These are phyloP conservation scores for Rhododendron vialii DNA, from an alignment of 148 eudicot species.

Conservation along the genomic window DNA sequence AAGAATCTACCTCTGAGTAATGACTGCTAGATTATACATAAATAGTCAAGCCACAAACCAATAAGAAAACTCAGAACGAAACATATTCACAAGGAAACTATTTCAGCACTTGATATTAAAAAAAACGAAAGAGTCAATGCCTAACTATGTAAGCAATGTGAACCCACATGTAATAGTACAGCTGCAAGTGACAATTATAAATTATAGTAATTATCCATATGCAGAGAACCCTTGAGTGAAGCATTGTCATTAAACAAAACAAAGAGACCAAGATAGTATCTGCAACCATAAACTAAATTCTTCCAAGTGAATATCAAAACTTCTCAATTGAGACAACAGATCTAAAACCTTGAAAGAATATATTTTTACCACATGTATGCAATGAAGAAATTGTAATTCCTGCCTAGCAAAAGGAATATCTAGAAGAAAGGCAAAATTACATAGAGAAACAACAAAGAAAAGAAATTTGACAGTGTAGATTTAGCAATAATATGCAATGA, in stretches of 20 bases:
- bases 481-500: not conserved
- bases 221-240: not conserved
- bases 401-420: not conserved
- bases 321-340: not conserved
- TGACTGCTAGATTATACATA: conserved; percentile 47
- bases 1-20: conserved; percentile 96
- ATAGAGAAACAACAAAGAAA: not conserved
- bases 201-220: not conserved
- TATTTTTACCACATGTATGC: not conserved
- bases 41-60: not conserved
- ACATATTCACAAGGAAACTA: not conserved
- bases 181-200: not conserved
- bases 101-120: not conserved
- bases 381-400: not conserved
- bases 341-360: not conserved
- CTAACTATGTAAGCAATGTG: not conserved
- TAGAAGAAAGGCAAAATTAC: not conserved
- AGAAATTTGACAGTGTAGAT: not conserved
- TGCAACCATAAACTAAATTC: not conserved
- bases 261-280: not conserved
- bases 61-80: not conserved
- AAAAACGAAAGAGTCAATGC: not conserved
- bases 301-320: not conserved
- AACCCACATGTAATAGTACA: not conserved
- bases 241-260: not conserved